Percentiles rank a stretch among this genome's conserved stretches.
phyloP scores from a whole-genome alignment of 192 early-diverging fungal genomes.

The Coemansia sp. region DNA sequence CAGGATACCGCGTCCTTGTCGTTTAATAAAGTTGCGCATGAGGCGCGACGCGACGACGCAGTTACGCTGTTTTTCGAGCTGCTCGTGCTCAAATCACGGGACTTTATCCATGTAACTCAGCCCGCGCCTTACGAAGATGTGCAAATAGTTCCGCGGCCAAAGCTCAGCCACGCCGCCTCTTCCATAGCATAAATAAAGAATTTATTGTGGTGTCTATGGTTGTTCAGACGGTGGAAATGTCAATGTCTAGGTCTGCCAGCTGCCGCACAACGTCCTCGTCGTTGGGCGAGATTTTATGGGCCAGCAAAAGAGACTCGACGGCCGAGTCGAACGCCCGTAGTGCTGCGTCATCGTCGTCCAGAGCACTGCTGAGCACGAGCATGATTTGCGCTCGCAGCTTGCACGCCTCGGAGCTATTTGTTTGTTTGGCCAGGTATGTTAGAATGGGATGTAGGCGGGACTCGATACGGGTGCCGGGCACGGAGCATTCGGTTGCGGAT shows the following conservation, averaged over 20 bases:
- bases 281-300: slow-evolving; percentile 48
- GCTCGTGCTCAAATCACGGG: slow-evolving; percentile 83
- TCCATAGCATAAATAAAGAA: background rate
- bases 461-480: slow-evolving; percentile 46
- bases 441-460: slow-evolving; percentile 26
- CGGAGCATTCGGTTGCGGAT: slow-evolving; percentile 49
- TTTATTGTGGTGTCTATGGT: no score
- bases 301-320: slow-evolving; percentile 45
- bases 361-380: slow-evolving; percentile 40
- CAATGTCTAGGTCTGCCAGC: slow-evolving; percentile 49
- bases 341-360: slow-evolving; percentile 56
- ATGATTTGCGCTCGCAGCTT: slow-evolving; percentile 39
- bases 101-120: slow-evolving; percentile 82
- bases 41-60: slow-evolving; percentile 65
- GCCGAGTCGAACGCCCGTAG: slow-evolving; percentile 57
- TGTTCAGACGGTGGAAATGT: background rate
- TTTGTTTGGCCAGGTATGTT: slow-evolving; percentile 30
- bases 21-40: slow-evolving; percentile 34
- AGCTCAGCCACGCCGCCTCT: background rate
- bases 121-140: slow-evolving; percentile 81
- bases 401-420: slow-evolving; percentile 19
- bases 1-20: slow-evolving; percentile 24
- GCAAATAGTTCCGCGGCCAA: slow-evolving; percentile 56
- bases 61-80: slow-evolving; percentile 91
- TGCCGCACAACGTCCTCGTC: slow-evolving; percentile 46